Percentiles rank a stretch among this genome's conserved stretches.
These are phyloP conservation scores for Dictyostelium capitatum DNA, from an alignment of 78 protist species.

Conservation along the genomic window DNA sequence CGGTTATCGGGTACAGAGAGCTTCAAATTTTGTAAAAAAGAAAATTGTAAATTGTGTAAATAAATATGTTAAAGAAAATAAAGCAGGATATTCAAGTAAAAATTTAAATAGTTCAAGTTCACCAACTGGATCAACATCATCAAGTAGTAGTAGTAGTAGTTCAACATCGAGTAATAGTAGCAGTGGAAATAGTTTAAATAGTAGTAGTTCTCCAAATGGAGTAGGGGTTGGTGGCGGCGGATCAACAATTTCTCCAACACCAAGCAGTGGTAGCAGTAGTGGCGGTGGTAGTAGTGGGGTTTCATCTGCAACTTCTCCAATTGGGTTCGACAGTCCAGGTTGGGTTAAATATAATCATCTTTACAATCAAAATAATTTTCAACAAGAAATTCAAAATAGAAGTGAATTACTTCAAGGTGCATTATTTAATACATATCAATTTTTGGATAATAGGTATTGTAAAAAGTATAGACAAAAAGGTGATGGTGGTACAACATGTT, in stretches of 20 bases:
- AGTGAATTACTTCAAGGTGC: conserved; percentile 51
- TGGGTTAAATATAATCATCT: conserved; percentile 21
- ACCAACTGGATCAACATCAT: conserved; percentile 6
- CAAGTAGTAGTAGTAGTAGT: not conserved
- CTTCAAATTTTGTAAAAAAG: conserved; percentile 57
- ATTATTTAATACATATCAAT: conserved; percentile 28
- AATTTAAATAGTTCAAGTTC: not conserved
- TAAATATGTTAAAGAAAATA: conserved; percentile 61
- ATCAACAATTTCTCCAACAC: conserved; percentile 1
- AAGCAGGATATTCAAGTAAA: conserved; percentile 49
- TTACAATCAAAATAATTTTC: conserved; percentile 30
- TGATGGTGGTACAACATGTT: conserved; percentile 57
- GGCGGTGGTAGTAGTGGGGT: conserved; percentile 14
- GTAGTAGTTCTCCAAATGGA: not conserved
- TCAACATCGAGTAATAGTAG: not conserved
- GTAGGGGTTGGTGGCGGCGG: not conserved
- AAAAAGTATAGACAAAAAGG: conserved; percentile 61
- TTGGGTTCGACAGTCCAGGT: conserved; percentile 21
- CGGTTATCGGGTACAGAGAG: conserved; percentile 51
- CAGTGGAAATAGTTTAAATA: not conserved
- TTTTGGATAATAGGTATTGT: conserved; percentile 36
- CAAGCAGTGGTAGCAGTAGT: not conserved
- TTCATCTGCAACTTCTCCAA: not conserved
- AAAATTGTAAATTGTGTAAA: conserved; percentile 16
- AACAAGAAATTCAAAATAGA: conserved; percentile 65